Conservation (phyloP, 2,329 filamentous ascomycete species). For the Fusarium vanettenii region DNA sequence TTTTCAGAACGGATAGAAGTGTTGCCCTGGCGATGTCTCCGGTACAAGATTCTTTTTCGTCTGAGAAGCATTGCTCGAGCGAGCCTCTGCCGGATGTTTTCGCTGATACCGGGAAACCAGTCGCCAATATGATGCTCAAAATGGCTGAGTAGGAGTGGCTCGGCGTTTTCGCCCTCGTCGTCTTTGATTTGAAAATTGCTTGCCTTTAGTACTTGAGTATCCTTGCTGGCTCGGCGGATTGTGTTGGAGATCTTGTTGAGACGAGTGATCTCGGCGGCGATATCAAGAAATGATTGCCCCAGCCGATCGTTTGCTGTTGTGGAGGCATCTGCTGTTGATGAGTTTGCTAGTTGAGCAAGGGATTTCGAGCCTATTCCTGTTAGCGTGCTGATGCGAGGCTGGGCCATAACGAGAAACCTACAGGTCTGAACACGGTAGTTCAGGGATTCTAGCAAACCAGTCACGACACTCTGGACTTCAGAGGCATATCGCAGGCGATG, state of each 20-base stretch:
- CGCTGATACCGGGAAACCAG: constrained; percentile 12
- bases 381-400: not conserved
- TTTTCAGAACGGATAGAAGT: not conserved
- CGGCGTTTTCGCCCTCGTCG: constrained; percentile 18
- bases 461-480: constrained; percentile 18
- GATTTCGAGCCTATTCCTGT: not conserved
- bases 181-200: constrained; percentile 17
- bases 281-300: not conserved
- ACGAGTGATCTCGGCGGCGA: not conserved
- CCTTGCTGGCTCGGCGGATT: constrained; percentile 24
- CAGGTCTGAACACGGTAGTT: constrained; percentile 3
- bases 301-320: not conserved
- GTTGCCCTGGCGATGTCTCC: constrained; percentile 4
- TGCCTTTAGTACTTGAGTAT: constrained; percentile 8
- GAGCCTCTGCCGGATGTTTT: constrained; percentile 10
- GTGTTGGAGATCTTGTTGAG: constrained; percentile 20
- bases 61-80: constrained; percentile 18
- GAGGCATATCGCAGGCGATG: constrained; percentile 20
- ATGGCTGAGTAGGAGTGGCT: not conserved
- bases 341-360: not conserved
- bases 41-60: constrained; percentile 24
- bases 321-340: not conserved
- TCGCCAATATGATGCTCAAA: constrained; percentile 15
- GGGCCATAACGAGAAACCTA: not conserved
- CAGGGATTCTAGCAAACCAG: constrained; percentile 26